Conservation (phyloP, 2,329 filamentous ascomycete species). For the Lasiodiplodia gonubiensis region DNA sequence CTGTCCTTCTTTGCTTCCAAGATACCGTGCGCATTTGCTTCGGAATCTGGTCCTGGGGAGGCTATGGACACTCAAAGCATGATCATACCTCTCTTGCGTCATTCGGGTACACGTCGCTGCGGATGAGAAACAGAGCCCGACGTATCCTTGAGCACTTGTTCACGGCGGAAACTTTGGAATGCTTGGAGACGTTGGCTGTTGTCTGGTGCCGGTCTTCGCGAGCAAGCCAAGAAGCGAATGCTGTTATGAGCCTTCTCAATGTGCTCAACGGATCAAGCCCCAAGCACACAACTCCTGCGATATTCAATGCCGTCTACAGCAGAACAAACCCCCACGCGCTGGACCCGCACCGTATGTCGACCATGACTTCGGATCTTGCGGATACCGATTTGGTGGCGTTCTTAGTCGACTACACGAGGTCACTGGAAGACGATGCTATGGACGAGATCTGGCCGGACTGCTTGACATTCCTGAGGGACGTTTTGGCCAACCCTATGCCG, state of each 20-base stretch:
- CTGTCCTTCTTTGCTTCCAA: conserved; percentile 94
- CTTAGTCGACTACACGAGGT: conserved; percentile 85
- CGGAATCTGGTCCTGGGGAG: conserved; percentile 91
- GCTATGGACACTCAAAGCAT: conserved; percentile 62
- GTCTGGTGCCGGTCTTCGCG: conserved; percentile 71
- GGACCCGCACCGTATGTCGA: conserved; percentile 81
- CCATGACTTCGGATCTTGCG: conserved; percentile 81
- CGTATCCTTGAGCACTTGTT: conserved; percentile 92
- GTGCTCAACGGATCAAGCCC: conserved; percentile 90
- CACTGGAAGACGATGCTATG: conserved; percentile 94
- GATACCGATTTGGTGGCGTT: conserved; percentile 88
- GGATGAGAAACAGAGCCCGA: conserved; percentile 87
- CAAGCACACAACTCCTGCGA: conserved; percentile 87
- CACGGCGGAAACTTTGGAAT: conserved; percentile 88
- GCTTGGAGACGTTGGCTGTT: conserved; percentile 86
- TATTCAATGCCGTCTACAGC: conserved; percentile 96
- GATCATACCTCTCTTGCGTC: conserved; percentile 76
- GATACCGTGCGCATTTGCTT: conserved; percentile 93
- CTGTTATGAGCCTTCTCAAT: conserved; percentile 85
- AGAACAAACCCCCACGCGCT: conserved; percentile 84
- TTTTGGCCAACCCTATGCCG: conserved; percentile 91
- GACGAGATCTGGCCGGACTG: conserved; percentile 98
- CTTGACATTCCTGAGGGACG: conserved; percentile 84
- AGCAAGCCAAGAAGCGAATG: conserved; percentile 59
- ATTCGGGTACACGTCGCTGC: conserved; percentile 86